Evolutionary conservation across 805 yeast genomes (phyloP), one percentile per base, ranked within the genome.

Genomic region (Komagataella phaffii): DNA sequence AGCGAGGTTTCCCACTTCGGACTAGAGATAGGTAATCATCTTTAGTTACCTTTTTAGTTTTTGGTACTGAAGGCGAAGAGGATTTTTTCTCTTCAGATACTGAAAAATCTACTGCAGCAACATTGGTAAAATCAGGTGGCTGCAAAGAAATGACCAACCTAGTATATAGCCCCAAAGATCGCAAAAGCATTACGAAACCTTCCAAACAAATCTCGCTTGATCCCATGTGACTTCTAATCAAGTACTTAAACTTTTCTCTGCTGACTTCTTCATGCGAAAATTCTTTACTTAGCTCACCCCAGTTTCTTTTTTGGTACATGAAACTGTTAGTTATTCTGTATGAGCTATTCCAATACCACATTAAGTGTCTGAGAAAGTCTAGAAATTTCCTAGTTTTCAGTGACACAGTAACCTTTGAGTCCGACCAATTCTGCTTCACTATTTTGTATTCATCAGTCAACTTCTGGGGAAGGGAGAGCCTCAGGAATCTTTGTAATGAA

Each of bases 81-180:
- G 45, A 24, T 19, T 23, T 45, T 43, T 47, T 52, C 19, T 47
- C 53, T 43, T 51, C 50, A 46, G 24, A 14, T 12, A 44, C 7
- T 7, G 54, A 53, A 7, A 63, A 55, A n/a, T 51, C 54, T 7
- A 50, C 59, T 45, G 57, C 62, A 2, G 62, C 55, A 50, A 61
- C 56, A 52, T 67, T 67, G 0, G 89, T 82, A 56, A 81, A 86
- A 62, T 93, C 96, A 0, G 96, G 90, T 0, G 96, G 93, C 61
- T 93, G 99, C 36, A 90, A 60, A 0, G 96, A 90, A 58, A 83
- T 82, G 0, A 89, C 81, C 24, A 93, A 66, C 47, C 99, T 70
- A 0, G 91, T 81, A 46, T 80, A 75, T 10, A 93, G 68, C 1
- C 84, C 85, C 10, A 85, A 65, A 1, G 93, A 73, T 55, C 98